phyloP scores from a whole-genome alignment of 2,329 filamentous ascomycete genomes.

The Aspergillus sp. region DNA sequence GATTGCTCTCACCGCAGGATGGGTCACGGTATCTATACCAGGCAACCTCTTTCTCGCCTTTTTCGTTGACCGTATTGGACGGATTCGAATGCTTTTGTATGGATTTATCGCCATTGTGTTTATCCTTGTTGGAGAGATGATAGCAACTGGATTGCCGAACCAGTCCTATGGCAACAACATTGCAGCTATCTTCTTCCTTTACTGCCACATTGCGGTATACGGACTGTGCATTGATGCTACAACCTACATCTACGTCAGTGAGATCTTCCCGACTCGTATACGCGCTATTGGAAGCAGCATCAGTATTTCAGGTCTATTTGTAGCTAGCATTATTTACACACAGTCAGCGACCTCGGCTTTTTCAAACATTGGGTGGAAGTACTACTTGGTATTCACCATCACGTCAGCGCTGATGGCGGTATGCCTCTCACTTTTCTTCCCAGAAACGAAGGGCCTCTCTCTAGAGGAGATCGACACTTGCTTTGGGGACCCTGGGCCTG shows the following conservation, averaged over 20 bases:
- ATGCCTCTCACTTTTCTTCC: constrained; percentile 31
- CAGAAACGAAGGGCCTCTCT: constrained; percentile 31
- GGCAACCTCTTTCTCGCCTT: constrained; percentile 39
- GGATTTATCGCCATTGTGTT: no score
- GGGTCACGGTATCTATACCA: constrained; percentile 33
- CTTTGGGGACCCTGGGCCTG: no score
- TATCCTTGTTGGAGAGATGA: no score
- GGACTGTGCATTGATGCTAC: constrained; percentile 39
- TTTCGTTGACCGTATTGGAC: constrained; percentile 35
- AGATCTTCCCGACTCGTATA: constrained; percentile 43
- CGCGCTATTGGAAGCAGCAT: no score
- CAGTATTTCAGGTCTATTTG: no score
- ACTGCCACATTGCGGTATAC: constrained; percentile 38
- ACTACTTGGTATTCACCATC: constrained; percentile 35
- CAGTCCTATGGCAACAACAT: no score
- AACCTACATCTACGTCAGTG: constrained; percentile 38
- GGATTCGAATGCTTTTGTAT: no score
- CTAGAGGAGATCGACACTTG: constrained; percentile 33
- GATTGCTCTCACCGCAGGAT: constrained; percentile 35
- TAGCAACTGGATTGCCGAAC: no score
- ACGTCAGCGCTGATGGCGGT: constrained; percentile 26
- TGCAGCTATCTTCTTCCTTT: constrained; percentile 38
- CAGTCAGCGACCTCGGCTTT: no score
- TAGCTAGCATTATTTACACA: no score
- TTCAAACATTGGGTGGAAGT: constrained; percentile 31